A percentile compares a stretch with the other conserved stretches of the same genome.
These are phyloP conservation scores for Asparagopsis taxiformis DNA, from an alignment of 31 red algal genomes.

Conservation along the genomic window DNA sequence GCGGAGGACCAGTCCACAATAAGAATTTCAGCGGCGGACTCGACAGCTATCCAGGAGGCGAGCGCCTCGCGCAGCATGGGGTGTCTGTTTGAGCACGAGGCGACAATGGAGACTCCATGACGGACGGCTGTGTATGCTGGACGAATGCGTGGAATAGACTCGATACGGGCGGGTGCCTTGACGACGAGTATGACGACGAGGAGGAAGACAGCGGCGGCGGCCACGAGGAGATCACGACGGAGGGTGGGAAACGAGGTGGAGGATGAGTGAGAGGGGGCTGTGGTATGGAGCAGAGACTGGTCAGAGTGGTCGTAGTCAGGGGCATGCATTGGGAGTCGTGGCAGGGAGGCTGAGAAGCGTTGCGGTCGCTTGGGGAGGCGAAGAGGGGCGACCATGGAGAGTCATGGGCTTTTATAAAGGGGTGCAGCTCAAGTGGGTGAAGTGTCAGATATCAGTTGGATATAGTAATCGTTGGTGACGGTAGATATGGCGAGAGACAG, in stretches of 20 bases:
- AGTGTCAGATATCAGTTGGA: too few species aligned
- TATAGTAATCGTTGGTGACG: too few species aligned
- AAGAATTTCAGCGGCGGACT: constrained; percentile 38
- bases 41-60: constrained; percentile 43
- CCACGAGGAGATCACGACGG: background rate
- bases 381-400: background rate
- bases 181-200: background rate
- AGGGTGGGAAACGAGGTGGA: too few species aligned
- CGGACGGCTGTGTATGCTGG: background rate
- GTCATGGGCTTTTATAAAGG: too few species aligned
- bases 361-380: background rate
- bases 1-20: constrained; percentile 78
- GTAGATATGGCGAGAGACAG: too few species aligned
- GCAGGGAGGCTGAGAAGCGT: background rate
- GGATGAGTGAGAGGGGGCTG: background rate
- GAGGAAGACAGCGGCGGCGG: background rate
- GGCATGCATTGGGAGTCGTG: background rate
- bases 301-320: background rate
- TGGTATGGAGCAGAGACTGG: background rate
- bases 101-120: constrained; percentile 45
- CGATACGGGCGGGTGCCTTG: background rate
- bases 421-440: too few species aligned
- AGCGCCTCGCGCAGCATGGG: constrained; percentile 30
- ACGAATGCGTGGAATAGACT: constrained; percentile 20
- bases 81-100: constrained; percentile 70